phyloP scores from a whole-genome alignment of 1,284 basidiomycete species.

The Irpex rosettiformis region DNA sequence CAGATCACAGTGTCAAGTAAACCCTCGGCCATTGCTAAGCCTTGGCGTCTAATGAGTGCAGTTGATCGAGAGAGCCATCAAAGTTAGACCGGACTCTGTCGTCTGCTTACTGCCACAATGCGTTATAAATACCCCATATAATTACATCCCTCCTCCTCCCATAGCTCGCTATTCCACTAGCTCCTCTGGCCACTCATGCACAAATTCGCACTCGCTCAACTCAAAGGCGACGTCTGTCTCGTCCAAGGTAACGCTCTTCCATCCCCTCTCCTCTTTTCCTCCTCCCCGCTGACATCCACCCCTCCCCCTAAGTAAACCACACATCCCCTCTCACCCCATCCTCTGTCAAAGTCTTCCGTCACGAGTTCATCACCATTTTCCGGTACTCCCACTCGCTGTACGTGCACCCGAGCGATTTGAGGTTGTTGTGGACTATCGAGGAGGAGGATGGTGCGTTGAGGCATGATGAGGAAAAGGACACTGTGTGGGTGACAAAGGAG shows the following conservation, averaged over 20 bases:
- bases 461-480: conserved; percentile 63
- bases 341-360: conserved; percentile 34
- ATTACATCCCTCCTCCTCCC: no score
- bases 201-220: conserved; percentile 33
- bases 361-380: conserved; percentile 41
- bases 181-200: not conserved
- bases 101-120: no score
- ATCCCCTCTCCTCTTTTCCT: no score
- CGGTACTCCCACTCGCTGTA: conserved; percentile 35
- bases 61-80: no score
- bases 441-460: conserved; percentile 40
- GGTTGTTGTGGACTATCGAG: conserved; percentile 51
- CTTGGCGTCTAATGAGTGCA: no score
- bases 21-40: no score
- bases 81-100: no score
- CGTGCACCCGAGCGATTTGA: conserved; percentile 42
- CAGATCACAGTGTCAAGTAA: no score
- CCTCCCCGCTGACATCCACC: no score
- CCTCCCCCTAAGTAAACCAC: no score
- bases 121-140: no score
- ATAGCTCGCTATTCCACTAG: no score
- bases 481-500: conserved; percentile 58
- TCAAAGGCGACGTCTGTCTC: conserved; percentile 32
- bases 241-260: conserved; percentile 38
- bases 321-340: conserved; percentile 32